These are phyloP conservation scores for Monosporascus sp. DNA, from an alignment of 2,329 filamentous ascomycete genomes.

Conservation along the genomic window DNA sequence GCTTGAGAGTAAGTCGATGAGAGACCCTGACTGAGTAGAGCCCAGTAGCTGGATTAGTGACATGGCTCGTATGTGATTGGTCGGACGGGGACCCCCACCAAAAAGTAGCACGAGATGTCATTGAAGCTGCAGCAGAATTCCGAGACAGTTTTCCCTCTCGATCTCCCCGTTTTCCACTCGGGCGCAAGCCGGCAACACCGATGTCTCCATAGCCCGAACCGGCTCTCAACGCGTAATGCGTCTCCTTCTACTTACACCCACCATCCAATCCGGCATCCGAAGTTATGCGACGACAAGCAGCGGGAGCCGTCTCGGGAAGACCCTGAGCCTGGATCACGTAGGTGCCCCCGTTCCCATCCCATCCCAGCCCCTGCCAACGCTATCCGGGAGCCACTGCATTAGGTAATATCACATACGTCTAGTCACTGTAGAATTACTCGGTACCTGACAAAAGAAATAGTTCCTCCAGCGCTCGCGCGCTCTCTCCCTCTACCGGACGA, in stretches of 20 bases:
- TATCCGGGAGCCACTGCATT: background rate
- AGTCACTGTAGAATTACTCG: background rate
- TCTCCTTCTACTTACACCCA: slow-evolving; percentile 6
- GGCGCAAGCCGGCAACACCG: background rate
- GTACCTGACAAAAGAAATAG: slow-evolving; percentile 28
- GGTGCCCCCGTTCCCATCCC: slow-evolving; percentile 13
- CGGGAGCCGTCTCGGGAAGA: slow-evolving; percentile 33
- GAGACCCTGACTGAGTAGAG: no score
- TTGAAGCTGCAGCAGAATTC: background rate
- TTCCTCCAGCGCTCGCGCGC: slow-evolving; percentile 54
- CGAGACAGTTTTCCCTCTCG: no score
- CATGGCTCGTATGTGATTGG: background rate
- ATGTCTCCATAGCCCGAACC: background rate
- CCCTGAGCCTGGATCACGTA: slow-evolving; percentile 57
- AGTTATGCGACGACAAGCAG: slow-evolving; percentile 29
- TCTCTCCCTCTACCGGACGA: slow-evolving; percentile 52
- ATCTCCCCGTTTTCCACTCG: no score
- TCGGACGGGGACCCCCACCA: background rate
- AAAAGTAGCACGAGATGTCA: background rate
- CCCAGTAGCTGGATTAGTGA: no score
- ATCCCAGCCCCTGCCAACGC: background rate
- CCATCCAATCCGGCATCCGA: slow-evolving; percentile 18
- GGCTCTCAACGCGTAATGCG: slow-evolving; percentile 10
- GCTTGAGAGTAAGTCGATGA: no score
- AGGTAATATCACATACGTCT: background rate